phyloP scores from a whole-genome alignment of 139 green algal species.

The Tetraselmis striata region DNA sequence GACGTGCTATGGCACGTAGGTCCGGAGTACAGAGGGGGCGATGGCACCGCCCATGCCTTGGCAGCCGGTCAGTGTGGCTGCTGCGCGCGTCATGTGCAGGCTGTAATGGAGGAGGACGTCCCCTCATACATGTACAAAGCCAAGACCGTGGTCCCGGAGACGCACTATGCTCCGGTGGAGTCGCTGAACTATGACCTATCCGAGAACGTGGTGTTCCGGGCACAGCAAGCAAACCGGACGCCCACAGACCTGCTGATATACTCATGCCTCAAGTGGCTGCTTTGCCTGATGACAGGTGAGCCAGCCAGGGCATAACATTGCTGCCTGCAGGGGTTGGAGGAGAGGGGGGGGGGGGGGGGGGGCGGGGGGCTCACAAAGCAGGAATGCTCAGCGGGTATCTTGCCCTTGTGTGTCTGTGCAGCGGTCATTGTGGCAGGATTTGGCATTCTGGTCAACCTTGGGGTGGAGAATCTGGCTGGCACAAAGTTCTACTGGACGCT shows the following conservation, averaged over 20 bases:
- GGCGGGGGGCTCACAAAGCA: too few species aligned
- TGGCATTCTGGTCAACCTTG: slow-evolving; percentile 60
- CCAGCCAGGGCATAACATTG: too few species aligned
- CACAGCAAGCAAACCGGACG: slow-evolving; percentile 30
- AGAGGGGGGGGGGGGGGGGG: too few species aligned
- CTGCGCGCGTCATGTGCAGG: background rate
- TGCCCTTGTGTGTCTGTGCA: too few species aligned
- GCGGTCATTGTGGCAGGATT: background rate
- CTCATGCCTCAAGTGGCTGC: slow-evolving; percentile 34
- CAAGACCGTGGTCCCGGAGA: background rate
- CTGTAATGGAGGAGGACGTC: background rate
- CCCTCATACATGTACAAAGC: background rate
- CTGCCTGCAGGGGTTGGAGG: too few species aligned
- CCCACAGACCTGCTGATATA: slow-evolving; percentile 32
- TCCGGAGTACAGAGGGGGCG: too few species aligned
- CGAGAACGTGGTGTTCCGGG: slow-evolving; percentile 47
- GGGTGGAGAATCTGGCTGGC: slow-evolving; percentile 69
- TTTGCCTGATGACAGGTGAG: slow-evolving; percentile 43
- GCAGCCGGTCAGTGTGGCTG: background rate
- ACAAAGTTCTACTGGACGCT: slow-evolving; percentile 71
- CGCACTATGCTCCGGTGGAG: slow-evolving; percentile 16
- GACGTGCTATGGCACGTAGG: too few species aligned
- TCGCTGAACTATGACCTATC: slow-evolving; percentile 52
- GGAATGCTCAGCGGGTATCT: too few species aligned
- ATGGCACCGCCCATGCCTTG: too few species aligned